These are phyloP conservation scores for Striga hermonthica DNA, from an alignment of 305 asterid genomes.

Conservation along the genomic window DNA sequence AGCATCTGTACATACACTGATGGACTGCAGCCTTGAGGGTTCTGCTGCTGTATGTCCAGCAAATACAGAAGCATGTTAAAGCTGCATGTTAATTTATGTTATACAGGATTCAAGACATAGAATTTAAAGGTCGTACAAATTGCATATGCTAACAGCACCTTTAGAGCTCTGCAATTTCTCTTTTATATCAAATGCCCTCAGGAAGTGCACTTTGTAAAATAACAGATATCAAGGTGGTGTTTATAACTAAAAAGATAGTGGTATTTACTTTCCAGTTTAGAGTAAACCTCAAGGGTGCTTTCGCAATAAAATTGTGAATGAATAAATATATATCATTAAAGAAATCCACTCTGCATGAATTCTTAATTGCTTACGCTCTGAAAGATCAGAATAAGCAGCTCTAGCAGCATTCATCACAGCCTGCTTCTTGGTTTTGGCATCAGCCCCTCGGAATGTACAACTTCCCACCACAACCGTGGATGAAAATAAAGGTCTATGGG, in stretches of 20 bases:
- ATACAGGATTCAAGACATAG: background rate
- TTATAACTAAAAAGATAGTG: background rate
- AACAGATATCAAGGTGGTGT: too few species aligned
- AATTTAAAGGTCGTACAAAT: background rate
- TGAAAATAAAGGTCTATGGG: constrained; percentile 4
- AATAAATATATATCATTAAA: background rate
- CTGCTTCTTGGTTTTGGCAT: constrained; percentile 47
- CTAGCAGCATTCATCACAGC: constrained; percentile 86
- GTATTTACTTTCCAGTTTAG: background rate
- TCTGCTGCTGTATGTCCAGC: constrained; percentile 33
- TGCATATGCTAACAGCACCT: too few species aligned
- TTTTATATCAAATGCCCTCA: background rate
- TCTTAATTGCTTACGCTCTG: constrained; percentile 42
- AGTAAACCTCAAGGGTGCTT: background rate
- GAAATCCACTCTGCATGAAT: constrained; percentile 4
- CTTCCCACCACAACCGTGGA: constrained; percentile 42
- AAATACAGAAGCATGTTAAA: constrained; percentile 20
- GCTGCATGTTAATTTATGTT: constrained; percentile 13
- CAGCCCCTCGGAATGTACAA: too few species aligned
- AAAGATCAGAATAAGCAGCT: constrained; percentile 54
- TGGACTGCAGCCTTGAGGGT: constrained; percentile 25
- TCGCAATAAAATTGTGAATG: background rate
- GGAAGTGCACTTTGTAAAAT: background rate
- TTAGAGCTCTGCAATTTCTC: too few species aligned
- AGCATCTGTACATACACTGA: constrained; percentile 25